These are phyloP conservation scores for Geotrichum klebahnii DNA, from an alignment of 1,139 yeast species.

Conservation along the genomic window DNA sequence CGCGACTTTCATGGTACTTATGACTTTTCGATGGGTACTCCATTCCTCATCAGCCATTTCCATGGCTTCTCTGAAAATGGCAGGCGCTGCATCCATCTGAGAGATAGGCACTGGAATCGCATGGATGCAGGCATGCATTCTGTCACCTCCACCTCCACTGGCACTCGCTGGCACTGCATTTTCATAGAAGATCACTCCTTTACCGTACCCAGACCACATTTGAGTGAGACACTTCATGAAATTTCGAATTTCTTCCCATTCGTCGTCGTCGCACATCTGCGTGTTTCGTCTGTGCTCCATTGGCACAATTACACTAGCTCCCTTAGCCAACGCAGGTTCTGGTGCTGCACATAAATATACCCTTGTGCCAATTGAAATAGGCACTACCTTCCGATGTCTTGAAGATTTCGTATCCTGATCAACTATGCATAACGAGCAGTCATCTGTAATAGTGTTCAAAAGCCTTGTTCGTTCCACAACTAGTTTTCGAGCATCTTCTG, in stretches of 20 bases:
- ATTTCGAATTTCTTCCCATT: constrained; percentile 46
- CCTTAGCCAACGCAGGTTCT: constrained; percentile 40
- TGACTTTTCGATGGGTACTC: constrained; percentile 41
- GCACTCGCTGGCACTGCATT: constrained; percentile 40
- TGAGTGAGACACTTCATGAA: constrained; percentile 44
- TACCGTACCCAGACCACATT: constrained; percentile 39
- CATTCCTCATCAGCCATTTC: constrained; percentile 43
- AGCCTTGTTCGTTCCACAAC: constrained; percentile 33
- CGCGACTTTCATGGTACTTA: constrained; percentile 38
- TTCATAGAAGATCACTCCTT: constrained; percentile 47
- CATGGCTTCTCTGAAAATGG: constrained; percentile 45
- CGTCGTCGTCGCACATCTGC: constrained; percentile 44
- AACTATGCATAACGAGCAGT: constrained; percentile 42
- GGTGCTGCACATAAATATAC: constrained; percentile 31
- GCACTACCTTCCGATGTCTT: constrained; percentile 6
- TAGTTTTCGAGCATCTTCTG: constrained; percentile 27
- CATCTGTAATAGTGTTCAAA: constrained; percentile 36
- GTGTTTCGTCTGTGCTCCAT: constrained; percentile 43
- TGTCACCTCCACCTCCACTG: constrained; percentile 21
- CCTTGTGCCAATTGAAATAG: constrained; percentile 14
- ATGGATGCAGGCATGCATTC: constrained; percentile 43
- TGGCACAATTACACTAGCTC: constrained; percentile 44
- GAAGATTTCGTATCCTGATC: constrained; percentile 8
- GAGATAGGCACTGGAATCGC: constrained; percentile 45
- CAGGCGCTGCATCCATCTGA: constrained; percentile 34